Evolutionary conservation across 257 asterid species (phyloP), one percentile per base, ranked within the genome.

Genomic region (Handroanthus guayacan): DNA sequence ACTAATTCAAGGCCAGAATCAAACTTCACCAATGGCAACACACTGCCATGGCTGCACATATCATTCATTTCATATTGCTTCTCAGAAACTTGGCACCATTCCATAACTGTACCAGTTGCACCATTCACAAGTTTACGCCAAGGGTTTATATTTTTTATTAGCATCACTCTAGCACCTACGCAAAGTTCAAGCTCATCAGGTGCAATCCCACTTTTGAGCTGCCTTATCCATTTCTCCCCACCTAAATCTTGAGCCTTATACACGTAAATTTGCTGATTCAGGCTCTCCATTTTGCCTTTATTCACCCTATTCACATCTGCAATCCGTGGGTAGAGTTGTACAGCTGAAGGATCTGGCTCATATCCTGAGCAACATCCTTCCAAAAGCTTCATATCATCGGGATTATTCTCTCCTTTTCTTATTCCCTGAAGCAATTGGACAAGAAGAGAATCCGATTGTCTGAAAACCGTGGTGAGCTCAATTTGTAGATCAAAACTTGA

Each of bases 331-430:
- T 74, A 93, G 70, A 93, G 92, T 55, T 82, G 84, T 36, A 91
- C 93, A 51, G 92, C 90, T 14, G 84, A 80, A 81, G 97, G 89
- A 69, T 93, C 94, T 3, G 89, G 89, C 78, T 90, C 90, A 5
- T n/a, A 65, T 12, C 74, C 76, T 6, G 87, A 84, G 82, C 91
- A 87, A 68, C 86, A 78, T n/a, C 78, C 85, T 76, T 87, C 84
- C 69, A 93, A 64, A 69, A 93, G 78, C 75, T 82, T 75, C 84
- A 92, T 20, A 25, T 85, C 88, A 47, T 56, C 82, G 5, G 71
- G 82, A 81, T 86, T 84, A 43, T 17, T 56, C 52, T 80, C 78
- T 51, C 92, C 97, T 79, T 74, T 87, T n/a, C 97, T 75, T 74
- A 91, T 86, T 14, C 86, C 86, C 75, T 81, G 95, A 44, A 91